Conservation (phyloP, 257 asterid genomes). For the Rhazya stricta region DNA sequence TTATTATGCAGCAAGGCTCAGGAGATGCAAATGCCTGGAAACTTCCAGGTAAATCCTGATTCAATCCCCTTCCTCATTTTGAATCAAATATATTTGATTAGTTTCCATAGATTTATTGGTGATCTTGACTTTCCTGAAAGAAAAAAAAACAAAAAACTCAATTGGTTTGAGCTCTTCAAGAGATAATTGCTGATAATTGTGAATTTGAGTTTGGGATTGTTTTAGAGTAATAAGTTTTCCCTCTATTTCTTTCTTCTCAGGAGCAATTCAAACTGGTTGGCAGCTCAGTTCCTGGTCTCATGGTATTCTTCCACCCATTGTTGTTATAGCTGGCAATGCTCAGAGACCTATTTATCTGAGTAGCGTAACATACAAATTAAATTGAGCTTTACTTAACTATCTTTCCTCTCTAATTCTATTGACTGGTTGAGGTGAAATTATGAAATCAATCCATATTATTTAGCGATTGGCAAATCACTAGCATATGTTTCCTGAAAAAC, state of each 20-base stretch:
- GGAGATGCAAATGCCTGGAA: slow-evolving; percentile 8
- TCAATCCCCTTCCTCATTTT: not conserved
- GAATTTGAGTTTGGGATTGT: slow-evolving; percentile 2
- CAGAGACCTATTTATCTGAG: not conserved
- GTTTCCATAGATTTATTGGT: not conserved
- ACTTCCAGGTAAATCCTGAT: slow-evolving; percentile 47
- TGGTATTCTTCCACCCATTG: slow-evolving; percentile 29
- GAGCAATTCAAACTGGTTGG: slow-evolving; percentile 44
- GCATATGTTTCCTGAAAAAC: not conserved
- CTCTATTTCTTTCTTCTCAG: slow-evolving; percentile 24
- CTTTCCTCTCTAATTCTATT: not conserved
- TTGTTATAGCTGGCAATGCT: not conserved
- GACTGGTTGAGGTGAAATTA: not conserved
- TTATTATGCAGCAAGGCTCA: not conserved
- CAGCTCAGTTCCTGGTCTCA: slow-evolving; percentile 32
- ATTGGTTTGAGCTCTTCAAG: slow-evolving; percentile 1
- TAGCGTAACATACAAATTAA: not conserved
- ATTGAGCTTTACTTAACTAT: not conserved
- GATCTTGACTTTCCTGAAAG: not conserved
- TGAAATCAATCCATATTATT: not conserved
- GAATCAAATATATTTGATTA: not conserved
- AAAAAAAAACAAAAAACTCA: not conserved
- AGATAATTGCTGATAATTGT: not conserved
- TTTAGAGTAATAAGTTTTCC: not conserved
- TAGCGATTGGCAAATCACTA: not conserved